Base-by-base conservation (phyloP, 148 eudicot species). In the Beta vulgaris region DNA sequence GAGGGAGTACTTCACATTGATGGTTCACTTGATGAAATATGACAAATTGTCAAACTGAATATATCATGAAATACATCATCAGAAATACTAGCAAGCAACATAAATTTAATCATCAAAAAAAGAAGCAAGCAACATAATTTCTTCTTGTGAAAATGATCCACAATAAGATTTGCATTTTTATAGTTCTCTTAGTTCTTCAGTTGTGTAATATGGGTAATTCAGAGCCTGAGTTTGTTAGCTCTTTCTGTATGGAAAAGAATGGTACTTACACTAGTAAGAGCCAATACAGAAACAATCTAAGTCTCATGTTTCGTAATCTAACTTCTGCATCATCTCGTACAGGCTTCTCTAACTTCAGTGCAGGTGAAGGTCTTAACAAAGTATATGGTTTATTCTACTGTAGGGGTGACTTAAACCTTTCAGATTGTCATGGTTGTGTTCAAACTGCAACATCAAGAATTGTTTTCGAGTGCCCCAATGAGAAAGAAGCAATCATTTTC, bases 351-450 rank as follows among this genome's bases (percentile, higher is more conserved):
- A 42, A 60, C 25, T 6, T 55, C 25, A 60, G 61, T 7, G 14
- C 57, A 1, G 72, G 72, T 26, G 65, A 65, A 25, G 46, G 51
- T 40, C 48, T 36, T 1, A 44, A 64, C 83, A 36, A 31, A 8
- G 58, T 72, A 7, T 71, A 71, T 25, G 79, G 74, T 31, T 57
- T 82, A 44, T 82, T 43, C 53, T 59, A 73, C 42, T 73, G 76
- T 68, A 73, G 76, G 43, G 68, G 68, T 7, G 76, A 73, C 62
- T 16, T 73, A 8, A 42, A 16, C 19, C 2, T 35, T 28, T 13
- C 44, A 18, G 76, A 73, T 4, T 73, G 76, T 19, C 68, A 37
- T 7, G 13, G 18, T 3, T 43, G 76, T 32, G 39, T 61, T 31
- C 15, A 44, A 42, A 26, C 35, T 28, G 76, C 76, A 6, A 15